These are phyloP conservation scores for Ambrosiella cleistominuta DNA, from an alignment of 2,329 filamentous ascomycete genomes.

Conservation along the genomic window DNA sequence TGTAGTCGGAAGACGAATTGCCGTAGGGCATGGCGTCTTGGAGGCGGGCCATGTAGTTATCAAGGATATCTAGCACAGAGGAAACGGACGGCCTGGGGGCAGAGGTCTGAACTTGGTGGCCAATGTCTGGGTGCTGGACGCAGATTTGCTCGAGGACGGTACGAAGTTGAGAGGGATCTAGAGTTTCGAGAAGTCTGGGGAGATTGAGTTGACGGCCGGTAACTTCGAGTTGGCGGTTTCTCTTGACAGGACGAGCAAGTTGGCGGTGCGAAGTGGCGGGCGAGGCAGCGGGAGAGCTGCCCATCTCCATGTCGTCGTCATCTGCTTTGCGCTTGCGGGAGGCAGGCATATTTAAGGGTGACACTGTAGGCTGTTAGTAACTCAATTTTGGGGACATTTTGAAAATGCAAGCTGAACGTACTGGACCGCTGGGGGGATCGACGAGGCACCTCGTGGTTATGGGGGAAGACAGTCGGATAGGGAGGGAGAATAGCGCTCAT, in stretches of 20 bases:
- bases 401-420: slow-evolving; percentile 23
- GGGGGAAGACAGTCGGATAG: slow-evolving; percentile 40
- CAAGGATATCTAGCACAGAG: slow-evolving; percentile 63
- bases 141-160: slow-evolving; percentile 80
- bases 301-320: slow-evolving; percentile 75
- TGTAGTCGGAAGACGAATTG: slow-evolving; percentile 73
- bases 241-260: slow-evolving; percentile 50
- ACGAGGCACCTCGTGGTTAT: slow-evolving; percentile 39
- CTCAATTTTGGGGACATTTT: background rate
- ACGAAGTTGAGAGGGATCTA: slow-evolving; percentile 70
- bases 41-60: slow-evolving; percentile 63
- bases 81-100: slow-evolving; percentile 76
- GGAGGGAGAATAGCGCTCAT: slow-evolving; percentile 45
- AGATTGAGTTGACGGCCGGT: slow-evolving; percentile 37
- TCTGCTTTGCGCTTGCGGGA: slow-evolving; percentile 74
- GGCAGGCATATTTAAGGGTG: slow-evolving; percentile 32
- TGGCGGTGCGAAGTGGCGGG: slow-evolving; percentile 55
- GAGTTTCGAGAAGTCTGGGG: slow-evolving; percentile 75
- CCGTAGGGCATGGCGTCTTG: slow-evolving; percentile 72
- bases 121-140: slow-evolving; percentile 72
- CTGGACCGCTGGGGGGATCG: slow-evolving; percentile 37
- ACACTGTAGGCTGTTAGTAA: slow-evolving; percentile 16
- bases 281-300: slow-evolving; percentile 68
- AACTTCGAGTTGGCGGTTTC: slow-evolving; percentile 45
- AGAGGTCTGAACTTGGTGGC: slow-evolving; percentile 63